Evolutionary conservation across 257 asterid species (phyloP).

Genomic region (Capsicum baccatum): DNA sequence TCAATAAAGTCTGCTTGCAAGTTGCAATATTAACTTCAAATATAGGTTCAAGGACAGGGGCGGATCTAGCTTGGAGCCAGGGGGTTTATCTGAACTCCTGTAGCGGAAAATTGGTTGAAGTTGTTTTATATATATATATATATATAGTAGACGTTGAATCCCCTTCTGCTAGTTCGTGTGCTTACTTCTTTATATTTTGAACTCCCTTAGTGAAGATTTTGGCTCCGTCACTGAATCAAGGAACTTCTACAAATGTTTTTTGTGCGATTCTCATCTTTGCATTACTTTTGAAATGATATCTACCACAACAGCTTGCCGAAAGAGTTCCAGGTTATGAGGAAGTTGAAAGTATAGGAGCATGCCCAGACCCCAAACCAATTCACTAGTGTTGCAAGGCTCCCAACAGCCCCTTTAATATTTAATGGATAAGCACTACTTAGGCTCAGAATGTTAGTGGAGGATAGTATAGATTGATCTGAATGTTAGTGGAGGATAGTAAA

Average conservation of each 20-base stretch:
- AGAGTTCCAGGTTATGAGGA: constrained; percentile 91
- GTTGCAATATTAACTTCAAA: too few relatives aligned
- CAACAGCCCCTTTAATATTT: constrained; percentile 91
- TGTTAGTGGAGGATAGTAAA: not conserved
- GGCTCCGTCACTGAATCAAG: too few relatives aligned
- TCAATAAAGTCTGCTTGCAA: not conserved
- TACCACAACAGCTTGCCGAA: constrained; percentile 48
- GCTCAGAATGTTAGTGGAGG: not conserved
- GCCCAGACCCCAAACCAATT: constrained; percentile 99
- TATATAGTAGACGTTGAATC: too few relatives aligned
- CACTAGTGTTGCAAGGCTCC: constrained; percentile 86
- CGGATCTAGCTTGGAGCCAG: too few relatives aligned
- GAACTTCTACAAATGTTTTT: too few relatives aligned
- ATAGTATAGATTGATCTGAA: not conserved
- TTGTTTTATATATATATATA: too few relatives aligned
- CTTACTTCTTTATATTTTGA: too few relatives aligned
- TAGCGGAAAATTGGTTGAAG: too few relatives aligned
- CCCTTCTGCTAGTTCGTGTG: too few relatives aligned
- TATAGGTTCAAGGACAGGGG: too few relatives aligned
- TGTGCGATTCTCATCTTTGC: not conserved
- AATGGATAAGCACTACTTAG: constrained; percentile 56
- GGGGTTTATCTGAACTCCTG: too few relatives aligned
- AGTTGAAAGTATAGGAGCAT: constrained; percentile 88
- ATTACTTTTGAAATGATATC: not conserved
- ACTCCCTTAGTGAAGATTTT: too few relatives aligned